Percentiles rank a stretch among this genome's conserved stretches.
phyloP scores from a whole-genome alignment of 2,329 filamentous ascomycete genomes.

The Alternaria brassicae region DNA sequence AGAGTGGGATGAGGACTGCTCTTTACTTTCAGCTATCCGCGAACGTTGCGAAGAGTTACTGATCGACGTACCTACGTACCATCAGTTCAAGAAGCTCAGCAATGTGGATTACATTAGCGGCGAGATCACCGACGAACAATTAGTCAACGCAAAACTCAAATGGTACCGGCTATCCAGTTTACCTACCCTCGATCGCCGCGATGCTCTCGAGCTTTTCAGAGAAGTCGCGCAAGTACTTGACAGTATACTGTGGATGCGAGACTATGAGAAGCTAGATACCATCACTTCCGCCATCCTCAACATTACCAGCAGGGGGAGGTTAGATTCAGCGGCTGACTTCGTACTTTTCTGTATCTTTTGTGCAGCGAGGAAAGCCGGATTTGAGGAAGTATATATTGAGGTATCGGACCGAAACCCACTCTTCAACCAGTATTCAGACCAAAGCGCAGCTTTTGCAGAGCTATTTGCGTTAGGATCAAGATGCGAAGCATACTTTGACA shows the following conservation, averaged over 20 bases:
- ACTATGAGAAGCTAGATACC: slow-evolving; percentile 38
- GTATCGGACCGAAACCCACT: slow-evolving; percentile 68
- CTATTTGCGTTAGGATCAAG: slow-evolving; percentile 69
- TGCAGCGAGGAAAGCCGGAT: slow-evolving; percentile 61
- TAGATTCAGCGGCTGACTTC: slow-evolving; percentile 57
- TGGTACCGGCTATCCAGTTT: slow-evolving; percentile 47
- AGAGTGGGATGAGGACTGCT: slow-evolving; percentile 42
- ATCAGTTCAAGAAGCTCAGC: slow-evolving; percentile 45
- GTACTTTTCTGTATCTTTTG: slow-evolving; percentile 66
- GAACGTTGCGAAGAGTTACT: slow-evolving; percentile 42
- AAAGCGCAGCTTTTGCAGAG: slow-evolving; percentile 69
- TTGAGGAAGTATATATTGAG: slow-evolving; percentile 69
- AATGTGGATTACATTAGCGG: slow-evolving; percentile 47
- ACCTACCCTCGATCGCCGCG: slow-evolving; percentile 28
- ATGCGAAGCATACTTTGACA: slow-evolving; percentile 68
- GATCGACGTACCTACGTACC: slow-evolving; percentile 47
- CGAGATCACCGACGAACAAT: slow-evolving; percentile 35
- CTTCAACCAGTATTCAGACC: slow-evolving; percentile 67
- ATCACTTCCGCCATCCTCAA: slow-evolving; percentile 40
- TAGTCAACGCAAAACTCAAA: slow-evolving; percentile 42
- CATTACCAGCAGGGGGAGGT: slow-evolving; percentile 26
- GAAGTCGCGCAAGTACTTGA: slow-evolving; percentile 39
- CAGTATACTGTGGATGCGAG: slow-evolving; percentile 40
- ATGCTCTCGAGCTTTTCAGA: slow-evolving; percentile 42
- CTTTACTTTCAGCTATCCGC: slow-evolving; percentile 37